Conservation (phyloP, 306 rosid genomes). For the Prunus mume region DNA sequence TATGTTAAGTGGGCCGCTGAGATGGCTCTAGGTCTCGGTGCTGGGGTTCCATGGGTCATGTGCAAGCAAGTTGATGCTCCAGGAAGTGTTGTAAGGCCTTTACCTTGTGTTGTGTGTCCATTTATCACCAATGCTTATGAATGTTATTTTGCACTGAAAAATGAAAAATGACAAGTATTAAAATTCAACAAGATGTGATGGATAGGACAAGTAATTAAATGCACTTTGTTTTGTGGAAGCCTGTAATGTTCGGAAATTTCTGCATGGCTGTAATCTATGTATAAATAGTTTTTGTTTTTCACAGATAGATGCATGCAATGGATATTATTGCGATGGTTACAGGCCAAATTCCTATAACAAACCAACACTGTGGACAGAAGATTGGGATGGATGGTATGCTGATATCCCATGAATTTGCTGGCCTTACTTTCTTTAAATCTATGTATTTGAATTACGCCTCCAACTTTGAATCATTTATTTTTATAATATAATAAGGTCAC, state of each 20-base stretch:
- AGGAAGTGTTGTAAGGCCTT: constrained; percentile 54
- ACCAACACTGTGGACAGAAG: constrained; percentile 83
- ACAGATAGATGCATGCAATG: constrained; percentile 94
- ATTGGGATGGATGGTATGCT: constrained; percentile 98
- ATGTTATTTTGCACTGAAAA: neutral
- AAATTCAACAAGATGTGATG: constrained; percentile 12
- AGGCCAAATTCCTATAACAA: constrained; percentile 71
- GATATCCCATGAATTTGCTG: neutral
- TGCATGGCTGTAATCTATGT: constrained; percentile 8
- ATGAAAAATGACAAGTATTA: neutral
- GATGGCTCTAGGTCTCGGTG: constrained; percentile 88
- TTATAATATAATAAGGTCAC: neutral
- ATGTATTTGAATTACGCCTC: neutral
- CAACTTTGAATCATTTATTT: too few species aligned
- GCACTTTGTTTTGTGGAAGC: neutral
- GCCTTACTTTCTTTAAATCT: neutral
- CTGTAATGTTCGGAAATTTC: neutral
- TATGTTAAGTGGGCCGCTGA: constrained; percentile 87
- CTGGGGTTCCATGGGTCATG: constrained; percentile 99
- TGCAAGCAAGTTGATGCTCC: constrained; percentile 97
- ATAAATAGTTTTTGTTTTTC: constrained; percentile 12
- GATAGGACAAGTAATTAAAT: constrained; percentile 10
- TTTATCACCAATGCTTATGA: constrained; percentile 2
- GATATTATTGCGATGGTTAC: constrained; percentile 92
- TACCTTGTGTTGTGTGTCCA: neutral